Base-by-base conservation (phyloP, 192 early-diverging fungal genomes). In the Backusella macrospora region DNA sequence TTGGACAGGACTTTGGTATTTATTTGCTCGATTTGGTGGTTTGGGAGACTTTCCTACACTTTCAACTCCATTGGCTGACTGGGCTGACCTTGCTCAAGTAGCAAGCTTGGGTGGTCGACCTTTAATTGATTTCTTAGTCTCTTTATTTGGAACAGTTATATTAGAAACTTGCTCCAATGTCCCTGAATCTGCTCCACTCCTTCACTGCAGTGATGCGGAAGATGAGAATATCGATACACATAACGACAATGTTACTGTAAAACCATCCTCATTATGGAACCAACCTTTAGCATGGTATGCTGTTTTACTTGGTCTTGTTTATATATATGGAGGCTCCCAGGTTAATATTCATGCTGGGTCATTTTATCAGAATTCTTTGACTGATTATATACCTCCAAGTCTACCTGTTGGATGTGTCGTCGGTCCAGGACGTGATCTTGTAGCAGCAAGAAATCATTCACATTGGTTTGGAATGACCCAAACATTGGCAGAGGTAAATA, bases 1-100 rank as follows among this genome's bases (percentile, higher is more conserved):
- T 0, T 73, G 73, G 73, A 67, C 73, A 42, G 63, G 64, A 42
- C 45, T 66, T 7, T 73, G 73, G 73, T 66, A 67, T 23, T 6
- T 67, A 6, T 23, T 73, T 6, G 45, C 55, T n/a, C 37, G 65
- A 49, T 65, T 66, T 43, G 49, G 73, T 12, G 64, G 46, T 1
- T 21, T 73, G 12, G 73, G 73, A 26, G 73, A 73, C 6, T 67
- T 37, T 29, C 38, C 40, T 9, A 67, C 65, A 14, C 49, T 52
- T n/a, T 67, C 63, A 2, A 46, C 47, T 15, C 29, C 64, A 2
- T 23, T 46, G 18, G 65, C 49, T 26, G 7, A 49, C 23, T 73
- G 73, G 73, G 21, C 42, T 40, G 64, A 65, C 23, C 49, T 73
- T 37, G 44, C 44, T 7, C 73, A 73, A 8, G 49, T 73, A 10